Evolutionary conservation across 2,329 filamentous ascomycete species (phyloP).

Genomic region (Claviceps pazoutovae): DNA sequence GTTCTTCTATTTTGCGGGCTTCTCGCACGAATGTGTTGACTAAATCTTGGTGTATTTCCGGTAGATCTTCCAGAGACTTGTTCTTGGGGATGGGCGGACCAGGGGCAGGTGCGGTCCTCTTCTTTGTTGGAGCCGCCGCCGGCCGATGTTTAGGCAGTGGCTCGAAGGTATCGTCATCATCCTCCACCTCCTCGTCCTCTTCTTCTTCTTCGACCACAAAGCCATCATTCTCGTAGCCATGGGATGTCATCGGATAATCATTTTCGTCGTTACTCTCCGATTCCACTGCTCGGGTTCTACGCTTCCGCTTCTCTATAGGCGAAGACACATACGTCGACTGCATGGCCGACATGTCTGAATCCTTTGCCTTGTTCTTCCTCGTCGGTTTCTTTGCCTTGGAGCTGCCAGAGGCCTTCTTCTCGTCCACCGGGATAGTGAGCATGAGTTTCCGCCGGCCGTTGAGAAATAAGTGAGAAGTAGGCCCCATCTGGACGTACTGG

Average conservation of each 20-base stretch:
- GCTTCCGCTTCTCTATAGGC: slow-evolving; percentile 26
- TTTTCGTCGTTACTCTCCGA: slow-evolving; percentile 21
- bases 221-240: slow-evolving; percentile 34
- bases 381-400: slow-evolving; percentile 20
- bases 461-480: slow-evolving; percentile 28
- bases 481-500: slow-evolving; percentile 50
- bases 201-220: slow-evolving; percentile 33
- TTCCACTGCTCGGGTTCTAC: slow-evolving; percentile 11
- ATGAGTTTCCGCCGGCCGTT: slow-evolving; percentile 30
- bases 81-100: slow-evolving; percentile 47
- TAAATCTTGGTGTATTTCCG: slow-evolving; percentile 46
- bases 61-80: slow-evolving; percentile 36
- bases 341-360: slow-evolving; percentile 26
- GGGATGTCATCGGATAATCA: slow-evolving; percentile 26
- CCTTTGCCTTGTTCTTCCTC: slow-evolving; percentile 23
- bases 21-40: slow-evolving; percentile 51
- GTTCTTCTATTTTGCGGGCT: slow-evolving; percentile 46
- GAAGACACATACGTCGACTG: slow-evolving; percentile 38
- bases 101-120: slow-evolving; percentile 10
- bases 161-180: slow-evolving; percentile 33
- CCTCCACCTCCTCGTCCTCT: slow-evolving; percentile 24
- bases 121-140: slow-evolving; percentile 17
- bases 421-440: slow-evolving; percentile 26
- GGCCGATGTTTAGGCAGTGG: slow-evolving; percentile 25
- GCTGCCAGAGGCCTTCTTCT: slow-evolving; percentile 15